Base-by-base conservation (phyloP, 805 yeast species). In the Ogataea minuta region DNA sequence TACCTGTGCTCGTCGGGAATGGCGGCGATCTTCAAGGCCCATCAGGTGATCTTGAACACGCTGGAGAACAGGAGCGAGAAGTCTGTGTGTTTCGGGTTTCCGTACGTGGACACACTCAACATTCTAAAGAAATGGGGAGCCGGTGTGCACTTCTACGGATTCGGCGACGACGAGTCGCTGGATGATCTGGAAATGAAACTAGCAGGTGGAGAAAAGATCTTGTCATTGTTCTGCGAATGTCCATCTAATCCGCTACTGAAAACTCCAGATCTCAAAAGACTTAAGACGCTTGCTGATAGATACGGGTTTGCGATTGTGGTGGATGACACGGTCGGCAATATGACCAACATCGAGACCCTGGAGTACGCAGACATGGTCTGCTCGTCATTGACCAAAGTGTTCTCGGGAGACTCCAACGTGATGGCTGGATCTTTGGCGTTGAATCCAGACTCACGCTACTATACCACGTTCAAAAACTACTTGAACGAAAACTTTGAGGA, bases 291-390 rank as follows among this genome's bases (percentile, higher is more conserved):
- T 39, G 79, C 95, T 3, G 77, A 77, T 44, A 69, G 81, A 50
- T 85, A 73, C 64, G 72, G 74, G 2, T 93, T 93, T 63, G 80
- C 81, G 11, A 78, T 93, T 23, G 85, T 86, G 12, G 83, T 93
- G 27, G 99, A 93, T 64, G 99, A 93, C 57, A 93, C 98, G 1
- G 84, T 90, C 15, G 97, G 97, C 11, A 93, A 93, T 54, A 82
- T 88, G 56, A 71, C 84, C 45, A 93, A 93, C 62, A 74, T 89
- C 34, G 84, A 87, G 50, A 84, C 84, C 4, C 68, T 88, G 41
- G 84, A 87, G 14, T 84, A 77, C 58, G 81, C 87, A n/a, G 99
- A 93, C 61, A 74, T 90, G 34, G 84, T 86, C 11, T 93, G 82
- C 23, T 77, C 91, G 23, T 87, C 96, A 7, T 70, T 93, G 45